phyloP scores from a whole-genome alignment of 768 basidiomycete genomes.

The Trametes sanguinea region DNA sequence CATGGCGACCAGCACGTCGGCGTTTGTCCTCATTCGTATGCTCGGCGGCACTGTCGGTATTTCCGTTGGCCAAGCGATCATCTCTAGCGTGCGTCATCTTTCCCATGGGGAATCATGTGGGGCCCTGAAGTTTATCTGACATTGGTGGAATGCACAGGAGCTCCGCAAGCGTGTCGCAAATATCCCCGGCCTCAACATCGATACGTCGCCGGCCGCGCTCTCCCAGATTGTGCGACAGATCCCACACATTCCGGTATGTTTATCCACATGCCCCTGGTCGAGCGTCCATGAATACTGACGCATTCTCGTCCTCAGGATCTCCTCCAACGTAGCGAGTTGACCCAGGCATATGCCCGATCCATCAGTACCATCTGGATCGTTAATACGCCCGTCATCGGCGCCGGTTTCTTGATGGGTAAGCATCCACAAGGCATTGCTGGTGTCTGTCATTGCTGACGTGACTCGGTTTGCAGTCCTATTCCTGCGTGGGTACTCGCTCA shows the following conservation, averaged over 20 bases:
- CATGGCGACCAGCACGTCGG: constrained; percentile 80
- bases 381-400: constrained; percentile 56
- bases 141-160: constrained; percentile 29
- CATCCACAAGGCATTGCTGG: neutral
- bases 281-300: neutral
- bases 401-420: constrained; percentile 47
- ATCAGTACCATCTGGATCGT: constrained; percentile 68
- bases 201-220: constrained; percentile 45
- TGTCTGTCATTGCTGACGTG: neutral
- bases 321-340: constrained; percentile 46
- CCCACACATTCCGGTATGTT: constrained; percentile 46
- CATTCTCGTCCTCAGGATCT: constrained; percentile 44
- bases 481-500: constrained; percentile 59
- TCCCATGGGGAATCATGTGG: too few species aligned
- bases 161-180: constrained; percentile 40
- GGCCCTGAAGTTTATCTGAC: too few species aligned
- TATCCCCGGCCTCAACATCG: constrained; percentile 43
- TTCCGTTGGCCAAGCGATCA: constrained; percentile 72
- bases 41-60: constrained; percentile 80
- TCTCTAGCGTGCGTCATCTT: constrained; percentile 47
- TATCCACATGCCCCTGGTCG: too few species aligned
- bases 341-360: constrained; percentile 64
- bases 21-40: constrained; percentile 71
- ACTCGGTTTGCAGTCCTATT: constrained; percentile 46
- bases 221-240: constrained; percentile 49